Conservation (phyloP, 495 filamentous ascomycete genomes). For the Corynascus novoguineensis region DNA sequence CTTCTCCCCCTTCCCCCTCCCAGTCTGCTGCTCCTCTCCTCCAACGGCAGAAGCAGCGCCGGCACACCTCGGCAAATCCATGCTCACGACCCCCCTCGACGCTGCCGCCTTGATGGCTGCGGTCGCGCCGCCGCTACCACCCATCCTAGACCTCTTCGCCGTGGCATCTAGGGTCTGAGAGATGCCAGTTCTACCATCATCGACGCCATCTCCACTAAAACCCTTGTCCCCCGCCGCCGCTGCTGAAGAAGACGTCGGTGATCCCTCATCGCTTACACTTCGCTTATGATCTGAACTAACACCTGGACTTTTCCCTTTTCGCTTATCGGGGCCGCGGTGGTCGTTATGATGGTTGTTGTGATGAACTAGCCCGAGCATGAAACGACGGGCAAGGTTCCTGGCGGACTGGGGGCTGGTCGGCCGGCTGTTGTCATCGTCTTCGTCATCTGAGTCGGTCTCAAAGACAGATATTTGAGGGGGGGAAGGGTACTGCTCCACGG, state of each 20-base stretch:
- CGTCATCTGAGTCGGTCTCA: conserved; percentile 24
- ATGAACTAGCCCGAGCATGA: conserved; percentile 18
- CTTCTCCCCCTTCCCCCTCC: neutral
- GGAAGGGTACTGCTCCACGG: neutral
- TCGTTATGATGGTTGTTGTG: neutral
- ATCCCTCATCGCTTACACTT: conserved; percentile 15
- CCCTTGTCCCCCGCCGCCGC: neutral
- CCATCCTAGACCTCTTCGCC: neutral
- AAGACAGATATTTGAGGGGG: conserved; percentile 23
- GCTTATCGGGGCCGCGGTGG: neutral
- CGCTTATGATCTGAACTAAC: conserved; percentile 10
- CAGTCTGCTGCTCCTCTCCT: neutral
- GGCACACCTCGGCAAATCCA: conserved; percentile 9
- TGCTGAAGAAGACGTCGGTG: neutral
- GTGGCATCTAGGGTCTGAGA: neutral
- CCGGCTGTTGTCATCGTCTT: neutral
- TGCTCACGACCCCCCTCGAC: neutral
- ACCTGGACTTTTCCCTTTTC: neutral
- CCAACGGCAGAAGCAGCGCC: no score
- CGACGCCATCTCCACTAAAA: neutral
- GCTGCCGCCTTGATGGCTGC: neutral
- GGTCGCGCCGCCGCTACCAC: neutral
- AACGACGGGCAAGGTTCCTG: conserved; percentile 15
- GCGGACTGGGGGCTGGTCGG: conserved; percentile 3
- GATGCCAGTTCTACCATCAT: neutral